Conservation (phyloP, 345 rosid genomes). For the Camelina hispida region DNA sequence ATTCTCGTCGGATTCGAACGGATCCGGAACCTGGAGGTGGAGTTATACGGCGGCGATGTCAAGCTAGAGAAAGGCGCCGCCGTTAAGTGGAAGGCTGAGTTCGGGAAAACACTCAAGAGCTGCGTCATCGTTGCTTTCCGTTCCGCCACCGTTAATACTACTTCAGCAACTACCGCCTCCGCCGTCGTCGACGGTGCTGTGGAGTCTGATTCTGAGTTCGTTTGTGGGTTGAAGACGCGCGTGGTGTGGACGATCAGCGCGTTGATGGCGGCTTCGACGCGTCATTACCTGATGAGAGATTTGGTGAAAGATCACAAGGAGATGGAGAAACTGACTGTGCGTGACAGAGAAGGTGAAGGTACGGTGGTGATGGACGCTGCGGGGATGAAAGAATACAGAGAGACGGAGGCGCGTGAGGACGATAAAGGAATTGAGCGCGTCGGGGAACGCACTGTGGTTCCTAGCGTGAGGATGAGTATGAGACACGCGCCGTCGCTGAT, state of each 20-base stretch:
- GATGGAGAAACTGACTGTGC: conserved; percentile 33
- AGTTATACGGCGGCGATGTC: conserved; percentile 40
- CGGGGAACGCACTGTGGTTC: conserved; percentile 43
- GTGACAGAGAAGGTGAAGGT: conserved; percentile 44
- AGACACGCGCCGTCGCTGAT: conserved; percentile 47
- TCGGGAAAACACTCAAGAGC: conserved; percentile 40
- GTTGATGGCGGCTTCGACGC: conserved; percentile 46
- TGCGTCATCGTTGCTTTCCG: conserved; percentile 47
- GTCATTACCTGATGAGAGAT: conserved; percentile 43
- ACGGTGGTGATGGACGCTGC: conserved; percentile 43
- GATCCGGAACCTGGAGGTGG: conserved; percentile 45
- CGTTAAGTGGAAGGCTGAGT: conserved; percentile 46
- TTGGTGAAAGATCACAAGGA: conserved; percentile 45
- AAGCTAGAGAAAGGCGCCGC: conserved; percentile 47
- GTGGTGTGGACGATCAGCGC: conserved; percentile 49
- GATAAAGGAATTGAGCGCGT: conserved; percentile 38
- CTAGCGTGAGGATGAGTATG: conserved; percentile 48
- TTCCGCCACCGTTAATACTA: conserved; percentile 40
- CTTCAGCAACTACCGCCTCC: conserved; percentile 13
- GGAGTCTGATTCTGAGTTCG: conserved; percentile 44
- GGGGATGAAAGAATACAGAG: conserved; percentile 44
- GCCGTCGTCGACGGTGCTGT: conserved; percentile 18
- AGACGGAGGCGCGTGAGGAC: conserved; percentile 35
- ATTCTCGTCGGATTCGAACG: conserved; percentile 44
- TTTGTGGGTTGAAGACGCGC: conserved; percentile 46